These are phyloP conservation scores for Amaranthus hypochondriacus DNA, from an alignment of 148 eudicot genomes.

Conservation along the genomic window DNA sequence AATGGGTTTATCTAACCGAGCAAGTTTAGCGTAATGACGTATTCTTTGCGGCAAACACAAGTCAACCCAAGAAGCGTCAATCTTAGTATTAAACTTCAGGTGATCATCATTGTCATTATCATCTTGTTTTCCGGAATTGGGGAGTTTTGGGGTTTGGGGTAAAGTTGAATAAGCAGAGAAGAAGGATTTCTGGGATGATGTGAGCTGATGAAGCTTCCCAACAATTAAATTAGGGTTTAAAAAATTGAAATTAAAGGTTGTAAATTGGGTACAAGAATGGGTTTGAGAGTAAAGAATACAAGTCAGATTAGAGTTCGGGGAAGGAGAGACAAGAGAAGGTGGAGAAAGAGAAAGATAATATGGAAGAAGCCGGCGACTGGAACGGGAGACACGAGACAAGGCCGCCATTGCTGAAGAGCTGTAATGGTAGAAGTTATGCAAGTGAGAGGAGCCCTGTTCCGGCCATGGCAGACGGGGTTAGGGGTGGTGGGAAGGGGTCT, in stretches of 20 bases:
- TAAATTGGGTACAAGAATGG: not conserved
- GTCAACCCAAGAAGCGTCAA: constrained; percentile 60
- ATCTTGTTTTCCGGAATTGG: not conserved
- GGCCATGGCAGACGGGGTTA: too few species aligned
- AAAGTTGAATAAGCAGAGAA: constrained; percentile 33
- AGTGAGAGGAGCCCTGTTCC: too few species aligned
- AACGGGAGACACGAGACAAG: constrained; percentile 24
- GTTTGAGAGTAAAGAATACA: not conserved
- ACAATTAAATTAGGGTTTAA: constrained; percentile 10
- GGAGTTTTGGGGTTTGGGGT: constrained; percentile 11
- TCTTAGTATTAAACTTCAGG: constrained; percentile 15
- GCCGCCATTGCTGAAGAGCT: constrained; percentile 19
- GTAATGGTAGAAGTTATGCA: too few species aligned
- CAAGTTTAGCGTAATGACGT: constrained; percentile 69
- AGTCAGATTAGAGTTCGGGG: constrained; percentile 3
- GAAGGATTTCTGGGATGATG: constrained; percentile 18
- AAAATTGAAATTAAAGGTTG: not conserved
- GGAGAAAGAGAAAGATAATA: constrained; percentile 11
- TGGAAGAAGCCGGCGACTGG: constrained; percentile 16
- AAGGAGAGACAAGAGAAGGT: not conserved
- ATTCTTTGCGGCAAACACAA: constrained; percentile 51
- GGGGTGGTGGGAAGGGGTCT: too few species aligned
- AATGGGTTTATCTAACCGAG: constrained; percentile 75
- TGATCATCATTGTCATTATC: constrained; percentile 1
- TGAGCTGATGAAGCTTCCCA: constrained; percentile 7